Base-by-base conservation (phyloP, 371 early-diverging fungal genomes). In the Rhizomucor pusillus region DNA sequence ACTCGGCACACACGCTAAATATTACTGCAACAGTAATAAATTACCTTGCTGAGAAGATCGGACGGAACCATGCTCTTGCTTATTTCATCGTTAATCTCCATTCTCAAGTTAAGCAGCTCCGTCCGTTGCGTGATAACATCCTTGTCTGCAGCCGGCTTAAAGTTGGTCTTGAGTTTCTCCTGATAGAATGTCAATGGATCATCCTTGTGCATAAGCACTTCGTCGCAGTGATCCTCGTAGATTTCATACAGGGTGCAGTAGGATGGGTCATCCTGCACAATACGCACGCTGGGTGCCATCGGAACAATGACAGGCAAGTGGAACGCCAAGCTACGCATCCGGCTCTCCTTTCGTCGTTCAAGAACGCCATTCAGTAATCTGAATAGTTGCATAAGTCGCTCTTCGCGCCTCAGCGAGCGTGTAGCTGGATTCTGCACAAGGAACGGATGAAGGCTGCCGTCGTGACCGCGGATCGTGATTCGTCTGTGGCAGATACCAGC, bases 331-430 rank as follows among this genome's bases (percentile, higher is more conserved):
- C 87, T 88, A 10, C 93, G 86, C 62, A 85, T 77, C 16, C 94
- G 78, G 52, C 86, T 86, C 50, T 94, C 93, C 36, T 82, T 88
- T 45, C 83, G 82, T 23, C 87, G 63, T 47, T 87, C 93, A 41
- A 95, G 63, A 12, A 93, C 86, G 43, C 87, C 77, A 61, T 97
- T 95, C 35, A 98, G 65, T 40, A 95, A 84, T 40, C 94, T 81
- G 75, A 93, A 94, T 29, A 99, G 75, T 60, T 97, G 98, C 69
- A 92, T 78, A 50, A 95, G 83, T 55, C 95, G 80, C 71, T 98
- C 98, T 66, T 99, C 98, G 11, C 98, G 80, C 36, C 95, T 83
- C 62, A 89, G 87, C 51, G 88, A 89, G 35, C 93, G 79, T 2
- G 92, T 81, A 1, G 93, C 87, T 5, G 93, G 93, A 56, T 95